phyloP scores from a whole-genome alignment of 2,329 filamentous ascomycete species.

The Ophiostoma tasmaniense region DNA sequence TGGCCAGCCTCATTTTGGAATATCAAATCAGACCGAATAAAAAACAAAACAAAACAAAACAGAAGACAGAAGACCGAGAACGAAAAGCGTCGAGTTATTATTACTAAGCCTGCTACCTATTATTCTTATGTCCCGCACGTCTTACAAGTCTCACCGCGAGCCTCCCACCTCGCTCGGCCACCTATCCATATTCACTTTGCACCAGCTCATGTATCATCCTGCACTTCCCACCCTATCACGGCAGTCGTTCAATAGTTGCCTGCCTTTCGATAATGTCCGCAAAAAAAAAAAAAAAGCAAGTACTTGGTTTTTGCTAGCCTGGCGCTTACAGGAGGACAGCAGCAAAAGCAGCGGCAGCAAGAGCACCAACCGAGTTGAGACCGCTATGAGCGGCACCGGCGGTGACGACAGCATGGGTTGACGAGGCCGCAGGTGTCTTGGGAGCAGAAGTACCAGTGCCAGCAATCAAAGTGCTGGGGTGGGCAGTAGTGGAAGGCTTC shows the following conservation, averaged over 20 bases:
- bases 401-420: not conserved
- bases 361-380: not conserved
- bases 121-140: not conserved
- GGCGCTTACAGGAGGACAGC: not conserved
- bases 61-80: not conserved
- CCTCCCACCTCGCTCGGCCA: not conserved
- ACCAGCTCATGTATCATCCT: not conserved
- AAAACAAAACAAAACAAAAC: too few species aligned
- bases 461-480: not conserved
- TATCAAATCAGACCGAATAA: not conserved
- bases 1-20: not conserved
- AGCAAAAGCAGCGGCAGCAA: not conserved
- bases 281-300: not conserved
- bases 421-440: not conserved
- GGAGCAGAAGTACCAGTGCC: not conserved
- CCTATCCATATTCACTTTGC: not conserved
- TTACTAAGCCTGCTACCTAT: not conserved
- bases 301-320: not conserved
- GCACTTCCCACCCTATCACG: not conserved
- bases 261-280: too few species aligned
- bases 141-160: not conserved
- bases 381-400: not conserved
- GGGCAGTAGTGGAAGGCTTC: not conserved
- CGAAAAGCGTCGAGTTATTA: not conserved
- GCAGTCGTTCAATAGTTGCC: too few species aligned